phyloP scores from a whole-genome alignment of 441 rosid genomes.

The Aleurites moluccanus region DNA sequence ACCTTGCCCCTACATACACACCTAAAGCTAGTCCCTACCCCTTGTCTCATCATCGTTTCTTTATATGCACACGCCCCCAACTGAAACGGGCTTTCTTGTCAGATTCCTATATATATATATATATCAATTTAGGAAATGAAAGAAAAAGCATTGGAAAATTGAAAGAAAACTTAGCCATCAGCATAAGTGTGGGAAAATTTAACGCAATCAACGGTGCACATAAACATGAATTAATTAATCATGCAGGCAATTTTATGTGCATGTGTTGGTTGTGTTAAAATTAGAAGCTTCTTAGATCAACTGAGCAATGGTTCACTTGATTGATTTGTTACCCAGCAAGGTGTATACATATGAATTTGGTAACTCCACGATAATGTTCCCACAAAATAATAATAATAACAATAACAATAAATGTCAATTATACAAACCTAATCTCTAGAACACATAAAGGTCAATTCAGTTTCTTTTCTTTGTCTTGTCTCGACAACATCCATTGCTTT shows the following conservation, averaged over 20 bases:
- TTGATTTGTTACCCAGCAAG: background rate
- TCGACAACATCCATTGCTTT: constrained; percentile 60
- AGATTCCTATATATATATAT: background rate
- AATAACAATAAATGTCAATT: background rate
- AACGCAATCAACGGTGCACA: background rate
- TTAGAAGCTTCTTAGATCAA: background rate
- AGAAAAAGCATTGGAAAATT: background rate
- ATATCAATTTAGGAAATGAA: background rate
- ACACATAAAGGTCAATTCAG: constrained; percentile 32
- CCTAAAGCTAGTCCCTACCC: background rate
- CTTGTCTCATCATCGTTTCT: background rate
- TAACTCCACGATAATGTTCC: background rate
- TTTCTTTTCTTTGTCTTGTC: constrained; percentile 57
- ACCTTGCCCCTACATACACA: background rate
- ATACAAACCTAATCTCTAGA: background rate
- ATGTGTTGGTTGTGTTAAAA: background rate
- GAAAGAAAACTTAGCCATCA: background rate
- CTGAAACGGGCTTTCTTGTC: background rate
- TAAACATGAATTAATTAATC: background rate
- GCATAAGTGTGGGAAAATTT: background rate
- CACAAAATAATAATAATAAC: background rate
- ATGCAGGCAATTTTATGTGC: background rate
- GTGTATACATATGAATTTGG: constrained; percentile 12
- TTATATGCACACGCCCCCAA: background rate
- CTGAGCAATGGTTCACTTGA: background rate